phyloP scores from a whole-genome alignment of 768 basidiomycete species.

The Pleurotus tuber-regium region DNA sequence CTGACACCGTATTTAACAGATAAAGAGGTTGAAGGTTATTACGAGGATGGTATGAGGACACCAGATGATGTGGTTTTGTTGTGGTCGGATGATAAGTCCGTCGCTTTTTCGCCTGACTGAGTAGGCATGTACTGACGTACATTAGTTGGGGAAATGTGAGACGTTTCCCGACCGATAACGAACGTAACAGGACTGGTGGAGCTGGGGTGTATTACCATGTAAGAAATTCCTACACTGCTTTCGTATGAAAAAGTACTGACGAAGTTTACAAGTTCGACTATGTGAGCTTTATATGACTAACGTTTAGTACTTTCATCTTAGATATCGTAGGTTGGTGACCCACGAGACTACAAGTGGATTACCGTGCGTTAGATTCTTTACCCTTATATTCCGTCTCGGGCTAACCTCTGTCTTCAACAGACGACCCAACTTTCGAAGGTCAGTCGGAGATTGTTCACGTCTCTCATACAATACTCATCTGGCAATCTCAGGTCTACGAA shows the following conservation, averaged over 20 bases:
- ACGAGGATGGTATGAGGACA: slow-evolving; percentile 58
- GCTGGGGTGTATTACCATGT: slow-evolving; percentile 73
- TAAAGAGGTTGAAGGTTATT: slow-evolving; percentile 67
- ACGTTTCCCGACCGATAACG: slow-evolving; percentile 50
- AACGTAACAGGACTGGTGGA: slow-evolving; percentile 62
- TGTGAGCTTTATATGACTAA: slow-evolving; percentile 30
- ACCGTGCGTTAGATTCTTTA: slow-evolving; percentile 34
- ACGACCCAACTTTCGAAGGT: slow-evolving; percentile 54
- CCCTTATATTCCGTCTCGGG: background rate
- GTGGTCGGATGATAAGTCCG: slow-evolving; percentile 73
- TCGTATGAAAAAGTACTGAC: slow-evolving; percentile 6
- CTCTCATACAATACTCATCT: background rate
- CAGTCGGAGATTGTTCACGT: background rate
- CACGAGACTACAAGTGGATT: slow-evolving; percentile 73
- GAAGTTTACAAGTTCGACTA: slow-evolving; percentile 40
- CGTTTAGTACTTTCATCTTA: too few relatives aligned
- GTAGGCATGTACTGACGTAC: background rate
- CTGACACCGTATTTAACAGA: slow-evolving; percentile 23
- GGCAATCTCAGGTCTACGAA: slow-evolving; percentile 46
- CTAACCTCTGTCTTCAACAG: slow-evolving; percentile 25
- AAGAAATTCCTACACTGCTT: slow-evolving; percentile 17
- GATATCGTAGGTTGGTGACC: slow-evolving; percentile 57
- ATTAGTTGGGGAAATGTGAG: slow-evolving; percentile 68
- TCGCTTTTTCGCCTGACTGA: background rate
- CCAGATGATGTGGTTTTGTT: slow-evolving; percentile 65